Evolutionary conservation across 1,139 yeast genomes (phyloP).

Genomic region (Candida tetrigidarum): DNA sequence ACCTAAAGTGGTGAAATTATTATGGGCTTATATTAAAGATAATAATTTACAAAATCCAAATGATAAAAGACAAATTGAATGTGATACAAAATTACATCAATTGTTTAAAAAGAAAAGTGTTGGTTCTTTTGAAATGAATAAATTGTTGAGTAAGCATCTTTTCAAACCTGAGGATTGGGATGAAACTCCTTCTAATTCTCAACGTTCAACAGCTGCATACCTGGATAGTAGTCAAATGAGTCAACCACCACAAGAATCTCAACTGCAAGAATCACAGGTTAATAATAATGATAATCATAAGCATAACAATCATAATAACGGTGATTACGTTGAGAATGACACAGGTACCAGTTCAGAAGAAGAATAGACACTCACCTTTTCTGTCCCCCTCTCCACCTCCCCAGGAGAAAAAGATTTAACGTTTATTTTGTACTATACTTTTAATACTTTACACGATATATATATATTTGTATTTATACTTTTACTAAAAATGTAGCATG

Average conservation of each 20-base stretch:
- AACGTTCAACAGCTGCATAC: conserved; percentile 1
- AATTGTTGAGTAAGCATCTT: conserved; percentile 56
- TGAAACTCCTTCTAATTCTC: neutral
- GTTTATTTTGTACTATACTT: no score
- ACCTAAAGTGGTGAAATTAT: conserved; percentile 70
- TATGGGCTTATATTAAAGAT: conserved; percentile 77
- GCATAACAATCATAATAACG: no score
- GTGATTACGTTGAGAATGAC: conserved; percentile 5
- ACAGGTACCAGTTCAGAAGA: conserved; percentile 12
- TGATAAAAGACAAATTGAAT: conserved; percentile 66
- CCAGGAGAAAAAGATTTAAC: no score
- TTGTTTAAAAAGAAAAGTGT: conserved; percentile 62
- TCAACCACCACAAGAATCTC: neutral
- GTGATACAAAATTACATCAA: conserved; percentile 65
- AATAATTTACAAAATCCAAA: conserved; percentile 69
- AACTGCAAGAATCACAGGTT: no score
- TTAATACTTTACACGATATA: no score
- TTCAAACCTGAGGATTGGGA: conserved; percentile 43
- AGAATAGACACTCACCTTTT: conserved; percentile 5
- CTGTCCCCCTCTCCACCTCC: no score
- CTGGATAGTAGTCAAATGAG: no score
- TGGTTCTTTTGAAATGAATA: conserved; percentile 72
- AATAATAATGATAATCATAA: no score
- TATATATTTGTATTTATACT: no score
- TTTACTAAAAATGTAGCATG: conserved; percentile 1